Evolutionary conservation across 177 flowering plant species (phyloP).

Genomic region (Vitis hybrid): DNA sequence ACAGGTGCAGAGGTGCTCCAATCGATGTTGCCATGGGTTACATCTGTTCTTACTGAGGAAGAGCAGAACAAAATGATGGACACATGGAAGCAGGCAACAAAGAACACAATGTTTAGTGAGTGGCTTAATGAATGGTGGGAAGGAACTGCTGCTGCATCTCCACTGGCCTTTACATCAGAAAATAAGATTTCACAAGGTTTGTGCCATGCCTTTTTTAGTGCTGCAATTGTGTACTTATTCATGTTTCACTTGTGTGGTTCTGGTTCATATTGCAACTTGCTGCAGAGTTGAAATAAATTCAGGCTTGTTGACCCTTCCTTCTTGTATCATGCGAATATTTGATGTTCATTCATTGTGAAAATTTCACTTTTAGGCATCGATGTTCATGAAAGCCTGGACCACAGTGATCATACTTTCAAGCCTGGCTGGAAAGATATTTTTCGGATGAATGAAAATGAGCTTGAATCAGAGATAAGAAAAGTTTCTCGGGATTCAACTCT

Average conservation of each 20-base stretch:
- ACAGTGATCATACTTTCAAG: slow-evolving; percentile 68
- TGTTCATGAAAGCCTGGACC: slow-evolving; percentile 58
- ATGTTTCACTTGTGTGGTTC: background rate
- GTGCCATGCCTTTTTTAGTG: slow-evolving; percentile 1
- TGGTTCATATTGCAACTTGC: background rate
- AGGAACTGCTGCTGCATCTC: slow-evolving; percentile 41
- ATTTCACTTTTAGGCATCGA: slow-evolving; percentile 37
- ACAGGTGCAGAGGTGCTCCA: slow-evolving; percentile 97
- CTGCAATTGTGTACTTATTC: background rate
- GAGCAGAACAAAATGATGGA: slow-evolving; percentile 96
- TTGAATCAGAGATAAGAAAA: slow-evolving; percentile 85
- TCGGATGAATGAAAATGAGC: slow-evolving; percentile 93
- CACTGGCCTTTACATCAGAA: slow-evolving; percentile 35
- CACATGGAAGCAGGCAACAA: slow-evolving; percentile 89
- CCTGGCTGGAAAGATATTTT: slow-evolving; percentile 98
- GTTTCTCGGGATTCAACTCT: slow-evolving; percentile 77
- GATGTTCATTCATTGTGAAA: background rate
- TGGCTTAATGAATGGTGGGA: slow-evolving; percentile 99
- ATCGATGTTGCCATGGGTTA: slow-evolving; percentile 96
- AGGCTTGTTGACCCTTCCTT: background rate
- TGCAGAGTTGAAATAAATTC: background rate
- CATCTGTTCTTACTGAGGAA: slow-evolving; percentile 85
- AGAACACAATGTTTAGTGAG: slow-evolving; percentile 93
- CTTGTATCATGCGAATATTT: background rate
- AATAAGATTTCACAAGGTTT: slow-evolving; percentile 56